Conservation (phyloP, 2,329 filamentous ascomycete genomes). For the Epichloe gansuensis region DNA sequence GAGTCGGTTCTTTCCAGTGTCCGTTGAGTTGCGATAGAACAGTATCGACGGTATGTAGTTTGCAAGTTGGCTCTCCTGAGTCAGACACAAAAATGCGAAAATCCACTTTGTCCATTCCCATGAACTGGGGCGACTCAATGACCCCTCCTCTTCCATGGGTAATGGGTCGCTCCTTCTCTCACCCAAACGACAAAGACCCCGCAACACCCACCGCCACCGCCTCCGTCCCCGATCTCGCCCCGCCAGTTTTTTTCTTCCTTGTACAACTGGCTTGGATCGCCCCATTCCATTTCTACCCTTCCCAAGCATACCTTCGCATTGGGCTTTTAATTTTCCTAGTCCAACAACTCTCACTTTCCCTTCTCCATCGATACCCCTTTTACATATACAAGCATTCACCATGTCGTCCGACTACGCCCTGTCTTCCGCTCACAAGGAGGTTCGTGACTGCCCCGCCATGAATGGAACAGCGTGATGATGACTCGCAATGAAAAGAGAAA, state of each 20-base stretch:
- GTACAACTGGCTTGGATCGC: constrained; percentile 2
- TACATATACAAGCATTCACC: constrained; percentile 10
- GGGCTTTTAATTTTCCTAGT: background rate
- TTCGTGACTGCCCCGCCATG: constrained; percentile 19
- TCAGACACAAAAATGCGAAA: background rate
- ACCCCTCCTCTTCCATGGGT: background rate
- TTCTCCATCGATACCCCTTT: constrained; percentile 1
- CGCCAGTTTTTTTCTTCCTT: background rate
- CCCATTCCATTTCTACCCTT: constrained; percentile 1
- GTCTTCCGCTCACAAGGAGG: constrained; percentile 42
- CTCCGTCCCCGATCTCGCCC: background rate
- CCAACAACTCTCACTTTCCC: background rate
- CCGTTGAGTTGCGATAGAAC: too few species aligned
- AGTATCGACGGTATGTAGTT: too few species aligned
- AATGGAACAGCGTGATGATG: constrained; percentile 12
- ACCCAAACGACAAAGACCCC: background rate
- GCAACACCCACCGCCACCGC: background rate
- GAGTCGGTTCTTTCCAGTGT: too few species aligned
- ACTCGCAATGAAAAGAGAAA: background rate
- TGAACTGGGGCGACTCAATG: background rate
- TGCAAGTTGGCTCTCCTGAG: too few species aligned
- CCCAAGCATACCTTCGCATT: background rate
- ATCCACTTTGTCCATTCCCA: too few species aligned
- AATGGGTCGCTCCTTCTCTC: background rate
- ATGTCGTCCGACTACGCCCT: constrained; percentile 41